Percentiles rank a stretch among this genome's conserved stretches.
Conservation (phyloP, 2,329 filamentous ascomycete species). For the Macrophomina phaseolina region DNA sequence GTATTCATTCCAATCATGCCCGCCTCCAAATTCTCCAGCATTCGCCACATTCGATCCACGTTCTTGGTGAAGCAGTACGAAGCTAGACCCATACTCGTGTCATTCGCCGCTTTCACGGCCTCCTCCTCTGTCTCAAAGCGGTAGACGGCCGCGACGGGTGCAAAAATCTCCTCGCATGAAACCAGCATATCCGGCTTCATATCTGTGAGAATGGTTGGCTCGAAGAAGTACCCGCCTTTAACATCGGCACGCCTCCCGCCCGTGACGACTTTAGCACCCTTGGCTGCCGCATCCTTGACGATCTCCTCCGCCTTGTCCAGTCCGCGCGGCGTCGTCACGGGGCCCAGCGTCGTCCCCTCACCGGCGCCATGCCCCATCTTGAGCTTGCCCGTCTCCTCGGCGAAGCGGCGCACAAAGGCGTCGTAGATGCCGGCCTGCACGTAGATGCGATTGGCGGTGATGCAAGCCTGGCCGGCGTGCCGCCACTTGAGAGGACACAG, state of each 20-base stretch:
- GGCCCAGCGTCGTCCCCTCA: constrained; percentile 40
- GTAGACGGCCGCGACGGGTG: constrained; percentile 43
- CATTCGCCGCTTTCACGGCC: constrained; percentile 45
- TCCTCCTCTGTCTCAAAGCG: constrained; percentile 49
- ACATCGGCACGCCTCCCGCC: constrained; percentile 60
- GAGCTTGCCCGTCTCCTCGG: constrained; percentile 60
- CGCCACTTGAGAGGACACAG: constrained; percentile 60
- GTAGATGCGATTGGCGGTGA: constrained; percentile 45
- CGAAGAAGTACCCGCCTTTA: constrained; percentile 37
- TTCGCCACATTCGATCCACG: constrained; percentile 43
- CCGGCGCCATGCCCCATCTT: constrained; percentile 66
- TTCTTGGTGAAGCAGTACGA: constrained; percentile 48
- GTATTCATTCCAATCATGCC: constrained; percentile 44
- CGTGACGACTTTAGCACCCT: constrained; percentile 67
- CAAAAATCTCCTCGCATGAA: constrained; percentile 47
- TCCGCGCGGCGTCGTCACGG: constrained; percentile 62
- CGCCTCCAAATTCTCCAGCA: constrained; percentile 38
- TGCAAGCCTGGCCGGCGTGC: constrained; percentile 50
- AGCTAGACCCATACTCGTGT: constrained; percentile 47
- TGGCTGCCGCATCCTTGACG: constrained; percentile 67
- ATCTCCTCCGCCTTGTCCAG: constrained; percentile 64
- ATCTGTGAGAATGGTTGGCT: constrained; percentile 41
- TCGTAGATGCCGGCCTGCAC: constrained; percentile 47
- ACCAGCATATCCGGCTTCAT: constrained; percentile 42
- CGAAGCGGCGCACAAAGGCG: constrained; percentile 45